Percentiles rank a stretch among this genome's conserved stretches.
Conservation (phyloP, 148 eudicot genomes). For the Rhododendron henanense region DNA sequence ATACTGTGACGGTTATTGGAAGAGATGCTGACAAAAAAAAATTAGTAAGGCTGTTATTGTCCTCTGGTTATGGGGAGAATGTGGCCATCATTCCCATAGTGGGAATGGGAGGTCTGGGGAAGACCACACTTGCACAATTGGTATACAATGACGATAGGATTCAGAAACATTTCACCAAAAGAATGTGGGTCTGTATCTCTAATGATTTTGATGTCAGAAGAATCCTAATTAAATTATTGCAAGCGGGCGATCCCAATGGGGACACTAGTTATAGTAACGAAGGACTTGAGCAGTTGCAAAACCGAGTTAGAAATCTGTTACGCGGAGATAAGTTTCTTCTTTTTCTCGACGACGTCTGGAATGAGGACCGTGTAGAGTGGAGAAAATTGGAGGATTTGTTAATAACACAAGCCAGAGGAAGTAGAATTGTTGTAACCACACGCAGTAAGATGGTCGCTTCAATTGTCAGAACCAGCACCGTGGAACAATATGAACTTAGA, state of each 20-base stretch:
- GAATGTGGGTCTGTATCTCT: conserved; percentile 30
- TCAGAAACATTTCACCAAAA: conserved; percentile 1
- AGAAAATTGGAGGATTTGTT: background rate
- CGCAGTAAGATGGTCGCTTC: conserved; percentile 19
- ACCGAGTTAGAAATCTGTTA: background rate
- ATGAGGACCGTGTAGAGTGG: conserved; percentile 2
- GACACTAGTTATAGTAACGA: background rate
- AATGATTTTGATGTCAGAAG: conserved; percentile 7
- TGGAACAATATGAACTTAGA: background rate
- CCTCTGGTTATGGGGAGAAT: background rate
- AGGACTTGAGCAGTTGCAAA: background rate
- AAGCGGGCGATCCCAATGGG: background rate
- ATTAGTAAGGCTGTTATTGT: background rate
- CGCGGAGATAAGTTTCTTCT: conserved; percentile 3
- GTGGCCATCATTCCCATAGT: conserved; percentile 20
- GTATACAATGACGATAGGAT: conserved; percentile 12
- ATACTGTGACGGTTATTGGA: conserved; percentile 4
- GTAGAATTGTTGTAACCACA: conserved; percentile 25
- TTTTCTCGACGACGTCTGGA: conserved; percentile 35
- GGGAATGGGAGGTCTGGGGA: conserved; percentile 35
- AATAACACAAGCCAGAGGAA: conserved; percentile 1
- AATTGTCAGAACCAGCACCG: background rate
- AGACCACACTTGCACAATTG: conserved; percentile 25
- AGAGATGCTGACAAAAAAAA: conserved; percentile 22
- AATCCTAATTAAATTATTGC: background rate